A percentile compares a stretch with the other conserved stretches of the same genome.
These are phyloP conservation scores for Oldenlandia corymbosa DNA, from an alignment of 257 asterid species.

Conservation along the genomic window DNA sequence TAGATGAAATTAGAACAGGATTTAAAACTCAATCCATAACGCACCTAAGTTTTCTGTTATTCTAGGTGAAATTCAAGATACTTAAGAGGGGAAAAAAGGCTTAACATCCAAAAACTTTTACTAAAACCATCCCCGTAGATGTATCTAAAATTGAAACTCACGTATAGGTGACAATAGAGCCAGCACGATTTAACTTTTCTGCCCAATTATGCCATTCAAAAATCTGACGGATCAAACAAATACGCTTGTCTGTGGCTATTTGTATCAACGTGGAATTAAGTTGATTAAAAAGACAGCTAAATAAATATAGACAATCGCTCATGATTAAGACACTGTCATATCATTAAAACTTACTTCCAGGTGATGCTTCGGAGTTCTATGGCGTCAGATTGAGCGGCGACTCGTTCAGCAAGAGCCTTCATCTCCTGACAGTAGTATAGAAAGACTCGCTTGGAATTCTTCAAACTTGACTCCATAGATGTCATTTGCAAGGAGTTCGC, in stretches of 20 bases:
- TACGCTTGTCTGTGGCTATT: neutral
- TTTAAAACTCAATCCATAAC: too few relatives aligned
- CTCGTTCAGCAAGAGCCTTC: constrained; percentile 76
- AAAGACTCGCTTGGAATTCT: constrained; percentile 53
- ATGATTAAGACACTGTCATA: too few relatives aligned
- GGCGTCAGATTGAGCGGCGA: constrained; percentile 78
- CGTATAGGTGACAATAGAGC: neutral
- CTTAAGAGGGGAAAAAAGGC: neutral
- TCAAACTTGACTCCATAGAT: constrained; percentile 35
- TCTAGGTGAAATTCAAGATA: neutral
- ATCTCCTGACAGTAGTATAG: constrained; percentile 81
- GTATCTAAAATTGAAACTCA: neutral
- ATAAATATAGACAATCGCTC: neutral
- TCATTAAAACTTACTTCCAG: constrained; percentile 54
- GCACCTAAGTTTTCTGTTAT: too few relatives aligned
- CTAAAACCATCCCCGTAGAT: neutral
- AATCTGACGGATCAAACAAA: neutral
- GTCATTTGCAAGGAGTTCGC: constrained; percentile 38
- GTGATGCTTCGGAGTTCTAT: constrained; percentile 82
- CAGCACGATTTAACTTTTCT: neutral
- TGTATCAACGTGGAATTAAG: neutral
- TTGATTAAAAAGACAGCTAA: neutral
- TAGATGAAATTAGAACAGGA: too few relatives aligned
- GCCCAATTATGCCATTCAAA: neutral
- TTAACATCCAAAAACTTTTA: neutral